A percentile compares a stretch with the other conserved stretches of the same genome.
Conservation (phyloP, 1,139 yeast species). For the Sugiyamaella grinbergsii region DNA sequence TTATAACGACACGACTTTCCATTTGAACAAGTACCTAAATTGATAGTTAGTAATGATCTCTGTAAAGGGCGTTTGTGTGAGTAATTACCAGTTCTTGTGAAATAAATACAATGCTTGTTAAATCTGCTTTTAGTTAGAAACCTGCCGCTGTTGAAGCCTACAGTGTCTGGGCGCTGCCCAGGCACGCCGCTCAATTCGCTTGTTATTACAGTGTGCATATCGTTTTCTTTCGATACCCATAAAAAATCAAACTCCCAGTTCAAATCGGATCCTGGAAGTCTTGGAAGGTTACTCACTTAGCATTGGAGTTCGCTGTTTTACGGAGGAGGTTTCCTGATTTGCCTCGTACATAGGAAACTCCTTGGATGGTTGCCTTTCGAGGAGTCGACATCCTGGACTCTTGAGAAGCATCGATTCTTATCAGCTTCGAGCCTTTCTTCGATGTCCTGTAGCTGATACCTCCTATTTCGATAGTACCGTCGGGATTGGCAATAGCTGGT, state of each 20-base stretch:
- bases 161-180: too few species aligned
- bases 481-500: constrained; percentile 16
- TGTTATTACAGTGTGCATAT: not conserved
- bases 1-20: constrained; percentile 56
- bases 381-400: constrained; percentile 28
- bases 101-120: constrained; percentile 37
- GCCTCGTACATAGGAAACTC: constrained; percentile 36
- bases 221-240: not conserved
- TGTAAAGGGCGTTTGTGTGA: not conserved
- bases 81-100: constrained; percentile 40
- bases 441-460: constrained; percentile 32
- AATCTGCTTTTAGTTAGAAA: constrained; percentile 8
- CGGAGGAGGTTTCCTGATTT: constrained; percentile 37
- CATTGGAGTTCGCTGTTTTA: not conserved
- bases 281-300: too few species aligned
- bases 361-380: constrained; percentile 33
- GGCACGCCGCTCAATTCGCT: not conserved
- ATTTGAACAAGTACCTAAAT: constrained; percentile 54
- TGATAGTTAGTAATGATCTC: constrained; percentile 17
- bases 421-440: constrained; percentile 33
- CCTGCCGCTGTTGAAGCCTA: constrained; percentile 5
- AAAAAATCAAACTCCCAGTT: too few species aligned
- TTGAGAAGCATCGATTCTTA: constrained; percentile 24
- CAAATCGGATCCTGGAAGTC: too few species aligned
- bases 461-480: constrained; percentile 31